Evolutionary conservation across 2,329 filamentous ascomycete genomes (phyloP).

Genomic region (Kalaharituber pfeilii): DNA sequence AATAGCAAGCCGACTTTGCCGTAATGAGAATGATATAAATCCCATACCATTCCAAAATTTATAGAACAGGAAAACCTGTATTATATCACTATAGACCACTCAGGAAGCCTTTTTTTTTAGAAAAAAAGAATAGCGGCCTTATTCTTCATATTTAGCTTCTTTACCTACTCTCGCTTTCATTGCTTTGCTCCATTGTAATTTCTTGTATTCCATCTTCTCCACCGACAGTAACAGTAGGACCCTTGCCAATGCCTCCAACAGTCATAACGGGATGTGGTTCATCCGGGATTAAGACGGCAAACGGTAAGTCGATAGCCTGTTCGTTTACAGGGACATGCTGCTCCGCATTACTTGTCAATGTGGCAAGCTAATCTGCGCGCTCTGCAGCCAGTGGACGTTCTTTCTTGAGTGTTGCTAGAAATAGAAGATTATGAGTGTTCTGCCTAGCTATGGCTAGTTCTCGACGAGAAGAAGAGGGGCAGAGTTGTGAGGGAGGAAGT

Average conservation of each 20-base stretch:
- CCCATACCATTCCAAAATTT: not conserved
- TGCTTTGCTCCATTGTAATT: constrained; percentile 28
- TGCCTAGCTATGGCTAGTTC: constrained; percentile 58
- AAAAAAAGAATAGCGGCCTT: constrained; percentile 55
- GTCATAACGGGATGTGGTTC: constrained; percentile 11
- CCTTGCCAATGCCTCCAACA: constrained; percentile 8
- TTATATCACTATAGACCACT: not conserved
- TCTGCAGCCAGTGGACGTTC: constrained; percentile 55
- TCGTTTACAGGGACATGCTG: constrained; percentile 55
- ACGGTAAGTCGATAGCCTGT: constrained; percentile 58
- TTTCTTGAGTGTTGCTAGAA: constrained; percentile 65
- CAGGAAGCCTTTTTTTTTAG: constrained; percentile 76
- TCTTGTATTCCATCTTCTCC: constrained; percentile 10
- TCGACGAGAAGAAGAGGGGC: constrained; percentile 40
- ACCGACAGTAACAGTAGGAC: constrained; percentile 9
- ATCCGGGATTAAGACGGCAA: constrained; percentile 10
- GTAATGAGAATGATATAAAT: not conserved
- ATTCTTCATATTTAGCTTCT: constrained; percentile 55
- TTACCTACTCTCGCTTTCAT: constrained; percentile 43
- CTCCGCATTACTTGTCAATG: constrained; percentile 34
- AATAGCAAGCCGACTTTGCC: not conserved
- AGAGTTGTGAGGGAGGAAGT: constrained; percentile 37
- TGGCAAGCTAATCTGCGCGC: constrained; percentile 47
- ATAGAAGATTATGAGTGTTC: constrained; percentile 36
- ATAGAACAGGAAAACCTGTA: not conserved